These are phyloP conservation scores for Chlamydomonas sphaeroides DNA, from an alignment of 139 green algal species.

Conservation along the genomic window DNA sequence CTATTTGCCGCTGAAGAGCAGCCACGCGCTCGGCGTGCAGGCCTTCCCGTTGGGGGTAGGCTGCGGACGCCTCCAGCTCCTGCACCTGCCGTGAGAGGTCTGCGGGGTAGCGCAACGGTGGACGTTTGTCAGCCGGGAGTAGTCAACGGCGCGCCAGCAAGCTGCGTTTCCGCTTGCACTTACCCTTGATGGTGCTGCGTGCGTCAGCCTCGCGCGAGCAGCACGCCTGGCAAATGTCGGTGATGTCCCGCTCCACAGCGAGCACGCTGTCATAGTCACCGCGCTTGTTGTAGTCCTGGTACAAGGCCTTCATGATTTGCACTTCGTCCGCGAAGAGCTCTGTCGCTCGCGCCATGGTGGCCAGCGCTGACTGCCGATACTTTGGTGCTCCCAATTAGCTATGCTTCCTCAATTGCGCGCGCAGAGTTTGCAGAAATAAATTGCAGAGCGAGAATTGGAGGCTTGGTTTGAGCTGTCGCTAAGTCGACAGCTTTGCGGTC, in stretches of 20 bases:
- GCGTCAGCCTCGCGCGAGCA: neutral
- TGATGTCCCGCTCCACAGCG: neutral
- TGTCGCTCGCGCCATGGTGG: neutral
- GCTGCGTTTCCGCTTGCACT: neutral
- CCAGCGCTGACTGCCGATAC: too few species aligned
- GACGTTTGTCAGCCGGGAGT: neutral
- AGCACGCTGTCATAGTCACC: conserved; percentile 20
- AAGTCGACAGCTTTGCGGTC: too few species aligned
- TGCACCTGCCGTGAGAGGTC: conserved; percentile 33
- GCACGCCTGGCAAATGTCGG: conserved; percentile 7
- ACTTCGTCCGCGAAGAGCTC: conserved; percentile 37
- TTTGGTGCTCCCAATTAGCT: too few species aligned
- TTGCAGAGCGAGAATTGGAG: too few species aligned
- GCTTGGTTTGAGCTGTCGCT: too few species aligned
- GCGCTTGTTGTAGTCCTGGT: conserved; percentile 26
- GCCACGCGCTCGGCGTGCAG: conserved; percentile 29
- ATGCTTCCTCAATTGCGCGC: too few species aligned
- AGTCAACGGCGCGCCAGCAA: neutral
- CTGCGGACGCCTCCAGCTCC: conserved; percentile 5
- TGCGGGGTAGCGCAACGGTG: neutral
- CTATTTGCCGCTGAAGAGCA: conserved; percentile 2
- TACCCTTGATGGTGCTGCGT: conserved; percentile 36
- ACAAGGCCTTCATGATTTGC: conserved; percentile 44
- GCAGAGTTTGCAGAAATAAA: too few species aligned
- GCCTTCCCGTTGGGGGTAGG: conserved; percentile 42